Evolutionary conservation across 495 filamentous ascomycete species (phyloP).

Genomic region (Echria macrotheca): DNA sequence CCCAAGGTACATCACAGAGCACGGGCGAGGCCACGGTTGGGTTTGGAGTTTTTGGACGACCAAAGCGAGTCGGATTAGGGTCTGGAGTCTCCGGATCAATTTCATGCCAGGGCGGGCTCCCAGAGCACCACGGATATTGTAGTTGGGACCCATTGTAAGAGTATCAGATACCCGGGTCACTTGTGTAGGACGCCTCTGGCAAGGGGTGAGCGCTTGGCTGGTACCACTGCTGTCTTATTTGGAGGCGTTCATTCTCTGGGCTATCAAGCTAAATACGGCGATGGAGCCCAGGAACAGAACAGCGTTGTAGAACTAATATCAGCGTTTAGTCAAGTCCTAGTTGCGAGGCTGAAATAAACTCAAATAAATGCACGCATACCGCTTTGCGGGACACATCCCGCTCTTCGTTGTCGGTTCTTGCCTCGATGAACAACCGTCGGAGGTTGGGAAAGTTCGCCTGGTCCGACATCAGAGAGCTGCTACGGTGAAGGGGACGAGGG

Average conservation of each 20-base stretch:
- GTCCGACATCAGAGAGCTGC: too few relatives aligned
- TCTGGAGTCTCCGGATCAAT: not conserved
- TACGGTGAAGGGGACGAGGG: not conserved
- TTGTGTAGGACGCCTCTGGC: too few relatives aligned
- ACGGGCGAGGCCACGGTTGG: constrained; percentile 32
- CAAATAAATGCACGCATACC: constrained; percentile 48
- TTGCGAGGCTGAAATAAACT: not conserved
- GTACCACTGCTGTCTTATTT: too few relatives aligned
- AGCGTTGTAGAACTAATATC: constrained; percentile 85
- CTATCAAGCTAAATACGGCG: constrained; percentile 84
- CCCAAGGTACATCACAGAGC: constrained; percentile 23
- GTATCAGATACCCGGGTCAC: too few relatives aligned
- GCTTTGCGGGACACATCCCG: constrained; percentile 89
- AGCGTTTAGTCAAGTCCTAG: constrained; percentile 9
- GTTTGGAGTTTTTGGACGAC: constrained; percentile 39
- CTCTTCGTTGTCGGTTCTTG: constrained; percentile 88
- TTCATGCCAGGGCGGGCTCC: too few relatives aligned
- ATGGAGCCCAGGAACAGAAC: constrained; percentile 94
- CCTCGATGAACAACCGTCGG: constrained; percentile 92
- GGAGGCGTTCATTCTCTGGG: constrained; percentile 58
- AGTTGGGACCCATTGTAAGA: too few relatives aligned
- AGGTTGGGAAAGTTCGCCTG: constrained; percentile 91
- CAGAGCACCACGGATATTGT: too few relatives aligned
- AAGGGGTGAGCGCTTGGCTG: too few relatives aligned
- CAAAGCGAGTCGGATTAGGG: constrained; percentile 44